Evolutionary conservation across 169 alveolate genomes (phyloP), one percentile per base, ranked within the genome.

Genomic region (Plasmodium knowlesi): DNA sequence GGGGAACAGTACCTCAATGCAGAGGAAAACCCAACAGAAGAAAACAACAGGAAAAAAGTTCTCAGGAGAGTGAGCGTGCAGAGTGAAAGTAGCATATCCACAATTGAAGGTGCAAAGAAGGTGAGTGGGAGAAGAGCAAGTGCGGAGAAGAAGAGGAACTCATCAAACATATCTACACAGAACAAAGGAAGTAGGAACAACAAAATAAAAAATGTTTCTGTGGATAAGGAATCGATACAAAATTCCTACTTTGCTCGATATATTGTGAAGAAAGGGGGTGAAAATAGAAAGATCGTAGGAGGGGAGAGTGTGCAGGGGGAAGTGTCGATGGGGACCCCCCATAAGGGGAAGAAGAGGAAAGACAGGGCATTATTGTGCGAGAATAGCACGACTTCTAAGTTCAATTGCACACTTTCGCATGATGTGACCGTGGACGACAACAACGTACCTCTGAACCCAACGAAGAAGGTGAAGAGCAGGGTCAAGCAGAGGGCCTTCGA

Each of bases 371-470:
- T 16, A n/a, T 30, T 25, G 14, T 34, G 30, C 22, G 83, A 84
- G 32, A 85, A 74, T 14, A 85, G 93, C 43, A 74, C 76, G 34
- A 34, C 80, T 32, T 85, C 93, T 2, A 54, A 74, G 41, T 50
- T 73, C 2, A 74, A 85, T 43, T 85, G 82, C 43, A 85, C 93
- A 1, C 37, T 50, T 28, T 85, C 93, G 37, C 85, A 73, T 61
- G 93, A 85, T 3, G 46, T 85, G 61, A 76, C 84, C 37, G 34
- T 85, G 8, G 97, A 96, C 28, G 94, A 93, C 8, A 96, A 95
- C 53, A 85, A 93, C 41, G 43, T 89, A 46, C 96, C 96, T 22
- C 39, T 96, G 70, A 96, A 96, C 72, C 97, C 97, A 28, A 85
- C 97, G 8, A 96, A 96, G 79, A 96, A 96, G 82, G 46, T 92